Base-by-base conservation (phyloP, 1,284 basidiomycete species). In the Fistulina hepatica region DNA sequence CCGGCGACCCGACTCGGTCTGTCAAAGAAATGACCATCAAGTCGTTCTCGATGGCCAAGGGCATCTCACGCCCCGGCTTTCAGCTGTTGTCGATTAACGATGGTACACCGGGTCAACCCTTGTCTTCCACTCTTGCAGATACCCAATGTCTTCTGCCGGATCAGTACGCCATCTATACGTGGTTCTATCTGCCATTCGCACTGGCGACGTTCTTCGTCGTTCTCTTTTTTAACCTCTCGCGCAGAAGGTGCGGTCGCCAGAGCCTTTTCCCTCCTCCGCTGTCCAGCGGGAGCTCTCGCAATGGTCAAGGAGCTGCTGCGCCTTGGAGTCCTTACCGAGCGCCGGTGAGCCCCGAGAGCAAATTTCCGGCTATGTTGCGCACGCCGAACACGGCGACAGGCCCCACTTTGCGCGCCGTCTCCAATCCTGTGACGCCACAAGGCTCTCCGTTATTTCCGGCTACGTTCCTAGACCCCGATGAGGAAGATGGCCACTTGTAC, bases 31-130 rank as follows among this genome's bases (percentile, higher is more conserved):
- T 90, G n/a, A 84, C 85, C 0, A 65, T 92, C 50, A 90, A 88
- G 55, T 81, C 86, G 0, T 73, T 92, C 46, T 88, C 86, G 2
- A 84, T 86, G 54, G 78, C 76, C 3, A 76, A 79, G 59, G 81
- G 80, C 23, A 75, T 95, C 25, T 64, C 65, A 21, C 63, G 65
- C 13, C 88, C 91, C 2, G 91, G 89, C 19, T 88, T 93, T 54
- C 86, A 92, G 45, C 68, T 95, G 11, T 66, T 95, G 33, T 82
- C 85, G 0, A 64, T 93, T 5, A 60, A 67, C 11, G 65, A 75
- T 22, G 52, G 60, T 56, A 45, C 49, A 64, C 61, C 44, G 48
- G 52, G 46, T 23, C n/a, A n/a, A n/a, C n/a, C n/a, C n/a, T n/a
- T n/a, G n/a, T n/a, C n/a, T n/a, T n/a, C n/a, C n/a, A 60, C 63